Conservation (phyloP, 805 yeast species). For the Nakazawaea wyomingensis region DNA sequence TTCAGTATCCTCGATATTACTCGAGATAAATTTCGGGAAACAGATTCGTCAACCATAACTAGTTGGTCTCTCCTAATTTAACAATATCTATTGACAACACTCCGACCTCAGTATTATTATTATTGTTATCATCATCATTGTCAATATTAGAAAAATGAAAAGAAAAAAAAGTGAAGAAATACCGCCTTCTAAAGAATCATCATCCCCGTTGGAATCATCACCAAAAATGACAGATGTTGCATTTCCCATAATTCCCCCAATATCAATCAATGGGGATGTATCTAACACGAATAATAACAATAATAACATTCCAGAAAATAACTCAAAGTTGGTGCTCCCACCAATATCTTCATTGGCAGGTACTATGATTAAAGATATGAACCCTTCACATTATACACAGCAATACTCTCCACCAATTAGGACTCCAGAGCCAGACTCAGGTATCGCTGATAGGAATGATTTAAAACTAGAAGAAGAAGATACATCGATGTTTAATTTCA, state of each 20-base stretch:
- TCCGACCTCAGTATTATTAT: no score
- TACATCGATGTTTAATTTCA: background rate
- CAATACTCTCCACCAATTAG: background rate
- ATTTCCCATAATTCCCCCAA: background rate
- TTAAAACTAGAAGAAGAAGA: conserved; percentile 1
- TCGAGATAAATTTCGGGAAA: no score
- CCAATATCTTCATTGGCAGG: background rate
- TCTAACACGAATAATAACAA: background rate
- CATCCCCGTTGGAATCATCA: background rate
- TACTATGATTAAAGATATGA: background rate
- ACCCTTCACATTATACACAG: background rate
- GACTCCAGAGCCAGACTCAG: background rate
- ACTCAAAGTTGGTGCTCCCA: background rate
- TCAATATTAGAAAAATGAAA: no score
- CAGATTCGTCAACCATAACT: no score
- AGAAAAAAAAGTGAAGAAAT: no score
- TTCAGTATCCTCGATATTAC: no score
- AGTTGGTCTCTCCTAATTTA: no score
- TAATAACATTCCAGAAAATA: background rate
- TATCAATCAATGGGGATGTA: no score
- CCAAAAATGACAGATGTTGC: background rate
- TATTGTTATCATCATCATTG: no score
- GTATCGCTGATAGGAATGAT: background rate
- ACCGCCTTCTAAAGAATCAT: no score
- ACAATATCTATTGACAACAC: no score